phyloP scores from a whole-genome alignment of 2,329 filamentous ascomycete species.

The Exophiala sp. region DNA sequence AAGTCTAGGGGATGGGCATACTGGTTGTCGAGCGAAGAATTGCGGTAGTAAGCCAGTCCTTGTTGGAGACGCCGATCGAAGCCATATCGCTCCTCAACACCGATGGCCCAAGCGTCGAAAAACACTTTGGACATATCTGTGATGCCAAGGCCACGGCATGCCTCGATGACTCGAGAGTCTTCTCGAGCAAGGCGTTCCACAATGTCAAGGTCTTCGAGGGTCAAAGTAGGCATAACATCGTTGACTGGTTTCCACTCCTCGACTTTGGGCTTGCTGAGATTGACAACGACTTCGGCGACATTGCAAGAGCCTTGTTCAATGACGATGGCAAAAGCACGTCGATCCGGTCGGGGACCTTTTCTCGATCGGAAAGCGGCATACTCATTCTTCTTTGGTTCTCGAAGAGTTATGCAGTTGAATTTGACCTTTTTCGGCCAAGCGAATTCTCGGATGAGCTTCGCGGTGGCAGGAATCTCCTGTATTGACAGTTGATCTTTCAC shows the following conservation, averaged over 20 bases:
- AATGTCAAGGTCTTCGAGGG: conserved; percentile 80
- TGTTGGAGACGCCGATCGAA: conserved; percentile 77
- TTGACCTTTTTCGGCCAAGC: conserved; percentile 33
- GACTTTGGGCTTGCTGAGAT: conserved; percentile 65
- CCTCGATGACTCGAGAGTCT: conserved; percentile 84
- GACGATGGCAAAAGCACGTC: conserved; percentile 47
- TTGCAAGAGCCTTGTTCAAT: conserved; percentile 50
- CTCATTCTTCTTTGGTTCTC: conserved; percentile 2
- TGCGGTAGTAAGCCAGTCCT: conserved; percentile 92
- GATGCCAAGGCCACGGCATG: conserved; percentile 79
- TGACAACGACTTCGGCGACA: conserved; percentile 77
- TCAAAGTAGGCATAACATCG: conserved; percentile 82
- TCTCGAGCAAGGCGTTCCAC: conserved; percentile 74
- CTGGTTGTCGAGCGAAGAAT: conserved; percentile 81
- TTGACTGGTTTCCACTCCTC: conserved; percentile 70
- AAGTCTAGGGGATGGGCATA: conserved; percentile 92
- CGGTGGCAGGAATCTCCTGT: conserved; percentile 1
- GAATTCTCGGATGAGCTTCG: conserved; percentile 2
- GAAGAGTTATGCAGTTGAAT: conserved; percentile 34
- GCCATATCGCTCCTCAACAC: conserved; percentile 86
- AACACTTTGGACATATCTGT: conserved; percentile 95
- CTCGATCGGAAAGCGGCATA: conserved; percentile 21
- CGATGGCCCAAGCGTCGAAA: conserved; percentile 95
- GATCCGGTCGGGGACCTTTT: conserved; percentile 32
- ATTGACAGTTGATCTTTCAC: conserved; percentile 2